Conservation (phyloP, 129 eudicot species). For the Flaveria ramosissima region DNA sequence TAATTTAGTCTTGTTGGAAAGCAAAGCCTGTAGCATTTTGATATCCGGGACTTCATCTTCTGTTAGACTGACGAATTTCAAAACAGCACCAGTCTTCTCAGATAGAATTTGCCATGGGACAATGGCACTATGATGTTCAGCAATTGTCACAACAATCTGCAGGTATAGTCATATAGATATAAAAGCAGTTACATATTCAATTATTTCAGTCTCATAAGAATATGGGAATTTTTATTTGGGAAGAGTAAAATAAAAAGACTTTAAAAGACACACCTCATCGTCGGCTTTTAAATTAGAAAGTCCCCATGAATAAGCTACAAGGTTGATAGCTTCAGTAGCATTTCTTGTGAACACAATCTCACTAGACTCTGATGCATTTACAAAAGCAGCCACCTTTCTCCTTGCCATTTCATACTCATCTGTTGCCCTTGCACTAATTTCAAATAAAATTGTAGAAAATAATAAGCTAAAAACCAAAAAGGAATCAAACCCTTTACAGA, state of each 20-base stretch:
- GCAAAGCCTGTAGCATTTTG: conserved; percentile 53
- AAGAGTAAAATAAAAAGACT: background rate
- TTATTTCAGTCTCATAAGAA: background rate
- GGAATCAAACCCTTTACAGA: background rate
- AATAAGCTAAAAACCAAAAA: background rate
- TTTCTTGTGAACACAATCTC: conserved; percentile 95
- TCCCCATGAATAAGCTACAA: conserved; percentile 98
- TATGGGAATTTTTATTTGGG: background rate
- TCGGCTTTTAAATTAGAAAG: conserved; percentile 61
- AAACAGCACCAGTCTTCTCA: conserved; percentile 79
- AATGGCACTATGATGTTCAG: conserved; percentile 96
- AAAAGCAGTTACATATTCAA: background rate
- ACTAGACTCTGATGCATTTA: conserved; percentile 75
- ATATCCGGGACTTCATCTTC: conserved; percentile 88
- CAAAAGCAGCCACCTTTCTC: conserved; percentile 83
- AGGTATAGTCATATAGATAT: background rate
- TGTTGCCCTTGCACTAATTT: conserved; percentile 82
- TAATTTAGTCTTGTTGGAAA: conserved; percentile 80
- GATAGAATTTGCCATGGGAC: conserved; percentile 98
- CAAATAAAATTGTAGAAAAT: conserved; percentile 2
- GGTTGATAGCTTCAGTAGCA: conserved; percentile 96
- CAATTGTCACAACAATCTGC: conserved; percentile 83
- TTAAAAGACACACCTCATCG: conserved; percentile 64
- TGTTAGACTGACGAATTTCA: conserved; percentile 68
- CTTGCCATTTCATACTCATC: conserved; percentile 95